Base-by-base conservation (phyloP, 306 rosid genomes). In the Geum urbanum region DNA sequence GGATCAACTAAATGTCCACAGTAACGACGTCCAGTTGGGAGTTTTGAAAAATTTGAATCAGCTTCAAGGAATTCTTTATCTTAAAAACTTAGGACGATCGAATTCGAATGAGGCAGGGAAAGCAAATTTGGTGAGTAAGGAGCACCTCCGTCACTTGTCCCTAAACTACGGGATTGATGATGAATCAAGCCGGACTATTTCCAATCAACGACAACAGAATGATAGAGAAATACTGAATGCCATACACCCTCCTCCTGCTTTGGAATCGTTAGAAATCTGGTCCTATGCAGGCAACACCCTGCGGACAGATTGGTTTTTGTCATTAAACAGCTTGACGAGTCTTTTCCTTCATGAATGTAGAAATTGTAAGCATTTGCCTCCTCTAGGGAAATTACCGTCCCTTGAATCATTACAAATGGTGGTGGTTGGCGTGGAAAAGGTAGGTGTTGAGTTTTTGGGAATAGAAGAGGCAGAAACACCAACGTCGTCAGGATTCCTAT, bases 381-480 rank as follows among this genome's bases (percentile, higher is more conserved):
- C 76, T 59, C 39, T 72, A n/a, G 76, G 57, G 20, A 59, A 44
- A 70, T 14, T 70, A 22, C 41, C 74, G 8, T 70, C 46, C 7
- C 55, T 71, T 5, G 75, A 58, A 15, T 57, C 40, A 11, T 35
- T 58, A 3, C 2, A 2, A 0, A 57, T 71, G 7, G 0, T 4
- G 55, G 20, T 0, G 0, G 37, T 32, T 6, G 16, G n/a, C 5
- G 6, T 71, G 47, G 4, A 35, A n/a, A 58, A 22, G 58, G 20
- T 46, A 19, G 67, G 67, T 7, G 12, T 15, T 24, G 75, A 71
- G 5, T 71, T 71, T 61, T 15, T 46, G 46, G 74, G 74, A 57
- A 57, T 71, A 19, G 35, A 24, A 4, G 7, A 7, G 8, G 27
- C 3, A 7, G 27, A 0, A 52, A 52, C 4, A 13, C 60, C 1